phyloP scores from a whole-genome alignment of 257 asterid genomes.

The Phtheirospermum japonicum region DNA sequence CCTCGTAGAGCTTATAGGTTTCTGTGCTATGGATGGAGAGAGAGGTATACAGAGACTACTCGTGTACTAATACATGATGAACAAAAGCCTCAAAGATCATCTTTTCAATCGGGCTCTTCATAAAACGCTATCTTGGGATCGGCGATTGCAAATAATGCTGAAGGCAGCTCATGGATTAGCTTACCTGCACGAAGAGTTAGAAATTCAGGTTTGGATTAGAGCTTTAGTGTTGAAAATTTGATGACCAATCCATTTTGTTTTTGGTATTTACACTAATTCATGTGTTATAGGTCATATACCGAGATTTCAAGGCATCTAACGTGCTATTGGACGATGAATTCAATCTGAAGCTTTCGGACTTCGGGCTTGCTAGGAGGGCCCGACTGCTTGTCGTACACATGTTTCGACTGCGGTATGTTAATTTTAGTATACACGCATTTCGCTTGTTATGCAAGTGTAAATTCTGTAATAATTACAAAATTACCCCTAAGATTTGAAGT shows the following conservation, averaged over 20 bases:
- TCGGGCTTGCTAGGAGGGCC: conserved; percentile 96
- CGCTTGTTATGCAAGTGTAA: too few relatives aligned
- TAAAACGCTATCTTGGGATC: conserved; percentile 54
- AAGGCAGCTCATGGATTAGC: conserved; percentile 84
- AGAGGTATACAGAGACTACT: conserved; percentile 90
- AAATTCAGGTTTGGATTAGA: conserved; percentile 58
- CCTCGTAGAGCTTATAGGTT: conserved; percentile 79
- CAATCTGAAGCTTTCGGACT: conserved; percentile 78
- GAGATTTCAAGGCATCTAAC: conserved; percentile 85
- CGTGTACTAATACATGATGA: conserved; percentile 81
- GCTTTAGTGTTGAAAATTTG: not conserved
- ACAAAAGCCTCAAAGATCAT: conserved; percentile 81
- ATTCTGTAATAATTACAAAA: not conserved
- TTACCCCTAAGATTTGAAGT: not conserved
- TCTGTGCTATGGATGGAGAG: conserved; percentile 78
- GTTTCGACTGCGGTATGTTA: conserved; percentile 76
- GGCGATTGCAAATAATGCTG: conserved; percentile 59
- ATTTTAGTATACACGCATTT: conserved; percentile 11
- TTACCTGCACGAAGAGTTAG: conserved; percentile 80
- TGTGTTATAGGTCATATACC: conserved; percentile 62
- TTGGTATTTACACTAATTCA: too few relatives aligned
- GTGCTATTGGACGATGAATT: conserved; percentile 61
- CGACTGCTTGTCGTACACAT: conserved; percentile 61
- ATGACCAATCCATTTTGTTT: not conserved
- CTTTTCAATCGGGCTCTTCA: conserved; percentile 54